phyloP scores from a whole-genome alignment of 495 filamentous ascomycete genomes.

The Penicillium roqueforti region DNA sequence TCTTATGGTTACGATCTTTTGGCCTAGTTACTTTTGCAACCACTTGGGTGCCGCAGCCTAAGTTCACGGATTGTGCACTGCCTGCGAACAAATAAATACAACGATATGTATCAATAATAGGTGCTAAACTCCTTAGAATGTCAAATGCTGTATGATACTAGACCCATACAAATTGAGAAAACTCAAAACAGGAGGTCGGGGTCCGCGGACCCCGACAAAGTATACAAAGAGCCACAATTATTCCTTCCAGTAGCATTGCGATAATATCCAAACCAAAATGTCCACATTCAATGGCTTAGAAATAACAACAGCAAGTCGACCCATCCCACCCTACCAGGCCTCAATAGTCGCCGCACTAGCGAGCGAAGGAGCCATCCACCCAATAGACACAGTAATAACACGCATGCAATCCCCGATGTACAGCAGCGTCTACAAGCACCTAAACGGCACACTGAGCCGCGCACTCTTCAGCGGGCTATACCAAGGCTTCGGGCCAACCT shows the following conservation, averaged over 20 bases:
- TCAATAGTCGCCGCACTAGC: slow-evolving; percentile 8
- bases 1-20: too few relatives aligned
- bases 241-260: background rate
- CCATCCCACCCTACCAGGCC: background rate
- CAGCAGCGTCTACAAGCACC: slow-evolving; percentile 4
- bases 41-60: too few relatives aligned
- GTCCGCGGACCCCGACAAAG: background rate
- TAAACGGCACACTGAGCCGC: slow-evolving; percentile 6
- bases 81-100: too few relatives aligned
- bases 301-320: background rate
- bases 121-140: background rate
- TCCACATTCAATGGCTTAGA: background rate
- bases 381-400: slow-evolving; percentile 13
- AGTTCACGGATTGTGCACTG: too few relatives aligned
- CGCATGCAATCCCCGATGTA: slow-evolving; percentile 12
- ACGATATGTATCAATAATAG: too few relatives aligned
- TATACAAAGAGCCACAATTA: background rate
- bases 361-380: slow-evolving; percentile 12
- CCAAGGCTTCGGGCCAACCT: slow-evolving; percentile 12
- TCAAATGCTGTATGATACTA: background rate
- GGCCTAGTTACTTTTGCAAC: too few relatives aligned
- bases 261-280: background rate
- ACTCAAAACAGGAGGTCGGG: background rate
- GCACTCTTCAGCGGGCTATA: slow-evolving; percentile 8
- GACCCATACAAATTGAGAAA: background rate